A percentile compares a stretch with the other conserved stretches of the same genome.
phyloP scores from a whole-genome alignment of 352 stramenopile genomes.

The Blastocystis sp. region DNA sequence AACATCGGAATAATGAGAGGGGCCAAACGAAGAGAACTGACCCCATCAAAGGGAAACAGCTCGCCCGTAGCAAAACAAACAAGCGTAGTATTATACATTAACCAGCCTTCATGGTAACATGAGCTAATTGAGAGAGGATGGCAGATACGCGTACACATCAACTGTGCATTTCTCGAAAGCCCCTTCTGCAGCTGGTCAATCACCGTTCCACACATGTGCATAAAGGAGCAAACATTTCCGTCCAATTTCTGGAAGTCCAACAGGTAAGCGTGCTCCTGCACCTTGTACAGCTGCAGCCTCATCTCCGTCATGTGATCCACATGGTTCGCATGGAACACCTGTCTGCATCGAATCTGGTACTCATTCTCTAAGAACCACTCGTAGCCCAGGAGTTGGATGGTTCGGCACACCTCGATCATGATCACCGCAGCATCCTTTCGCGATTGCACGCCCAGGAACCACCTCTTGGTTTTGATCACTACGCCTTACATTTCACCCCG shows the following conservation, averaged over 20 bases:
- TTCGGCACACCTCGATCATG: conserved; percentile 99
- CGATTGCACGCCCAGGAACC: conserved; percentile 98
- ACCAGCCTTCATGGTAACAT: conserved; percentile 47
- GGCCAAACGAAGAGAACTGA: neutral
- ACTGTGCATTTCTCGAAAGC: conserved; percentile 49
- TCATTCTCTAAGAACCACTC: conserved; percentile 85
- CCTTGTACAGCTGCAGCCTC: conserved; percentile 73
- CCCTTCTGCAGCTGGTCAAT: conserved; percentile 87
- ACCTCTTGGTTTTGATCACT: conserved; percentile 79
- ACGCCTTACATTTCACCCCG: neutral
- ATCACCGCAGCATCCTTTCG: conserved; percentile 98
- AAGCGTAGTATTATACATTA: conserved; percentile 27
- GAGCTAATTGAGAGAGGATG: conserved; percentile 12
- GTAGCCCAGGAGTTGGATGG: conserved; percentile 90
- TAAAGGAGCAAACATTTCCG: conserved; percentile 97
- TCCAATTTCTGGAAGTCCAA: conserved; percentile 93
- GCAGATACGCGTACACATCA: conserved; percentile 3
- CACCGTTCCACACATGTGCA: conserved; percentile 96
- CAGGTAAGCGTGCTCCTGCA: conserved; percentile 97
- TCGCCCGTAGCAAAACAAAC: neutral
- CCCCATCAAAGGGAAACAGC: neutral
- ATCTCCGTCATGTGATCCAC: conserved; percentile 70
- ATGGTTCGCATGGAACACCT: conserved; percentile 17
- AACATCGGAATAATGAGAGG: neutral
- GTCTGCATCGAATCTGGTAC: conserved; percentile 47